These are phyloP conservation scores for Melastoma candidum DNA, from an alignment of 441 rosid genomes.

Conservation along the genomic window DNA sequence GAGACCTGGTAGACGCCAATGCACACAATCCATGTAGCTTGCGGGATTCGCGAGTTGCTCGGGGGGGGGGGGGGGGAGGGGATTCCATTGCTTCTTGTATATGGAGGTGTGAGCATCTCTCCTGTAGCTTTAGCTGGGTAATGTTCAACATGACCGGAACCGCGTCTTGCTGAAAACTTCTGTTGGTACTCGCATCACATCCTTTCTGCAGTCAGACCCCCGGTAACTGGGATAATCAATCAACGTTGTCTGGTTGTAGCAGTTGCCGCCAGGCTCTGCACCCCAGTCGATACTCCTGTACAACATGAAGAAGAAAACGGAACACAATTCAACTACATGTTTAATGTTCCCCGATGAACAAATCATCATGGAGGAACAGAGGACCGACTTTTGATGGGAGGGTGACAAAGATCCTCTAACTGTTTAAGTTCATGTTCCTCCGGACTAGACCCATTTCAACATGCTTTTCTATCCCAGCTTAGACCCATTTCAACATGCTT, in stretches of 20 bases:
- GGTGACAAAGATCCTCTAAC: conserved; percentile 91
- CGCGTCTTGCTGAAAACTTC: conserved; percentile 47
- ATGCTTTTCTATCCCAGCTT: conserved; percentile 52
- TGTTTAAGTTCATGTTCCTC: conserved; percentile 58
- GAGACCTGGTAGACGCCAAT: conserved; percentile 92
- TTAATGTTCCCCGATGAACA: not conserved
- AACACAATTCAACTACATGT: conserved; percentile 1
- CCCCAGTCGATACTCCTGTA: conserved; percentile 83
- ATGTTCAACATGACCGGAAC: conserved; percentile 66
- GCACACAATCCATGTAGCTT: conserved; percentile 83
- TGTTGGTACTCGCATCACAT: conserved; percentile 63
- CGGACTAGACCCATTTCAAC: conserved; percentile 54
- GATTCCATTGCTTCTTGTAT: conserved; percentile 85
- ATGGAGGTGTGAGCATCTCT: conserved; percentile 87
- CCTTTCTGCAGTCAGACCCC: conserved; percentile 62
- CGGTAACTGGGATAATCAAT: conserved; percentile 52
- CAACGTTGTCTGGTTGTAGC: conserved; percentile 64
- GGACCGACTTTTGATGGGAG: conserved; percentile 57
- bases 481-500: conserved; percentile 70
- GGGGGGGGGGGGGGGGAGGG: conserved; percentile 32
- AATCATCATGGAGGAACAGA: not conserved
- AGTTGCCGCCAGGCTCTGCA: conserved; percentile 43
- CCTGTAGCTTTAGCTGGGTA: conserved; percentile 63
- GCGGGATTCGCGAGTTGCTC: conserved; percentile 69
- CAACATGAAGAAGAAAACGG: not conserved